phyloP scores from a whole-genome alignment of 1,284 basidiomycete genomes.

The Ustilago tritici region DNA sequence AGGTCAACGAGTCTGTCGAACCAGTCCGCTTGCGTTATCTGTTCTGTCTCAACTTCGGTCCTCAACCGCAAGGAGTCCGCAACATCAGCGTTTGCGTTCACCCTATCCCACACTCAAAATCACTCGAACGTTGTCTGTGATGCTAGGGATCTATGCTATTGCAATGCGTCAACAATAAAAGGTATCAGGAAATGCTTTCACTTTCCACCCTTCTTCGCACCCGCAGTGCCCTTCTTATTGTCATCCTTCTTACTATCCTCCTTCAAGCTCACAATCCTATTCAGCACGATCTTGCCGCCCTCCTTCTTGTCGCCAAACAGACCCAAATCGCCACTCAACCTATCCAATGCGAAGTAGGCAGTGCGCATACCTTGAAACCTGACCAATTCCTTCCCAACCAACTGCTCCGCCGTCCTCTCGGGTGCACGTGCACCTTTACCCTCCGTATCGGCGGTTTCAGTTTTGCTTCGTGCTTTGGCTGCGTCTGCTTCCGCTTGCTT shows the following conservation, averaged over 20 bases:
- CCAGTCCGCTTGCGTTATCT: no score
- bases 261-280: conserved; percentile 93
- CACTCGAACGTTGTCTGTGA: neutral
- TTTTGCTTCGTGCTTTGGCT: conserved; percentile 39
- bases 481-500: conserved; percentile 73
- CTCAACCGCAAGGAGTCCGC: no score
- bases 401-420: conserved; percentile 77
- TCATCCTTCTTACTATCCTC: conserved; percentile 76
- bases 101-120: no score
- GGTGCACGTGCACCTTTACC: conserved; percentile 47
- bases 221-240: conserved; percentile 20
- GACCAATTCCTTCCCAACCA: conserved; percentile 91
- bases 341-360: conserved; percentile 94
- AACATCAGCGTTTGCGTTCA: no score
- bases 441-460: conserved; percentile 19
- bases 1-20: no score
- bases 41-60: no score
- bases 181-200: neutral
- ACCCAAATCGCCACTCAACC: conserved; percentile 73
- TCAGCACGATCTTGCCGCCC: conserved; percentile 85
- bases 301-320: conserved; percentile 72
- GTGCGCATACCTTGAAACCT: conserved; percentile 96
- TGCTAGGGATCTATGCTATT: neutral
- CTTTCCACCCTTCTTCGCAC: conserved; percentile 25
- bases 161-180: neutral